Evolutionary conservation across 1,139 yeast species (phyloP), one percentile per base, ranked within the genome.

Genomic region (Meyerozyma carpophila): DNA sequence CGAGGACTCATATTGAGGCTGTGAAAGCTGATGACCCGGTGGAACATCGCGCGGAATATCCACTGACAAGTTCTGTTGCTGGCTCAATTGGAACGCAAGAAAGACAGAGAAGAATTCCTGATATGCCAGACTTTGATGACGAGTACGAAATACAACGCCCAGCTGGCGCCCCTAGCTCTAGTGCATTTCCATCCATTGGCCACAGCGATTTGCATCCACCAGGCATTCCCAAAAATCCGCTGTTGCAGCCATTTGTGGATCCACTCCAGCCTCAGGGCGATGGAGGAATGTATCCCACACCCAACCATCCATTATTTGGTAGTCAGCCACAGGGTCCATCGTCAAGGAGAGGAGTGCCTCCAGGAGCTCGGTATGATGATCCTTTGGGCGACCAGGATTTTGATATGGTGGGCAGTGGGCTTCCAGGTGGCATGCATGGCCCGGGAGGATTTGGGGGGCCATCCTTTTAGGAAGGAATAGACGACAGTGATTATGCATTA

Each of bases 231-330:
- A 66, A 61, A 41, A 55, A 74, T 45, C 83, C 82, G 2, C 52
- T 55, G 5, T 48, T 75, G 52, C 60, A 57, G 46, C 76, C 79
- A 2, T 70, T 54, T 43, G 41, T 75, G 18, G 78, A 74, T 46
- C 71, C 70, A 1, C 36, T 42, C n/a, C 42, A 53, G 1, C 48
- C 48, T 0, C 48, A 43, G 27, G 52, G 56, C 24, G 64, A 60
- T 27, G 78, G 79, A 4, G 84, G 84, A 0, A 79, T 80, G 84
- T 62, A 75, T 47, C 81, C 82, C 1, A 66, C 76, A 9, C 53
- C 66, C 4, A 57, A 70, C 37, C 82, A 79, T 53, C 83, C 83
- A 0, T 48, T 79, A 8, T 79, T 79, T 50, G 61, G 62, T 10
- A 60, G 61, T 16, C 43, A 51, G 11, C 49, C 47, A 4, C 46